These are phyloP conservation scores for Paraphaeosphaeria sporulosa DNA, from an alignment of 2,329 filamentous ascomycete species.

Conservation along the genomic window DNA sequence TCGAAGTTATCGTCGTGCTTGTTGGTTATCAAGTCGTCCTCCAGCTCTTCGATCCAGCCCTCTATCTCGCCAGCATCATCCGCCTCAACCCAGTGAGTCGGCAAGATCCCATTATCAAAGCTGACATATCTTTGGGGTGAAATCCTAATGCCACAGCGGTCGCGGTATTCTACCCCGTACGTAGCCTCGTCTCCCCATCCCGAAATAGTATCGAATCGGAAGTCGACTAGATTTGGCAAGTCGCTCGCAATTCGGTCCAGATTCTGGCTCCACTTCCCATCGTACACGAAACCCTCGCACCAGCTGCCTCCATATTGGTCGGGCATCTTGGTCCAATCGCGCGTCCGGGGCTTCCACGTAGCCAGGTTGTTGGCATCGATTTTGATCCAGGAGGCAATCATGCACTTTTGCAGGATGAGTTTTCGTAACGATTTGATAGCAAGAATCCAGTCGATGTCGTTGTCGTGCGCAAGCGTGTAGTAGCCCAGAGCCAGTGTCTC, in stretches of 20 bases:
- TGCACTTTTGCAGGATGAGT: slow-evolving; percentile 19
- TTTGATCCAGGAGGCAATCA: slow-evolving; percentile 16
- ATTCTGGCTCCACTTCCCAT: slow-evolving; percentile 3
- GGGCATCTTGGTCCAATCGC: background rate
- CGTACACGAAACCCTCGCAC: background rate
- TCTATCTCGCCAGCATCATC: slow-evolving; percentile 5
- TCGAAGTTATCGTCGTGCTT: slow-evolving; percentile 13
- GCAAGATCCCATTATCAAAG: slow-evolving; percentile 18
- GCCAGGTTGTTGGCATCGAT: slow-evolving; percentile 4
- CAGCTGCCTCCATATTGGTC: background rate
- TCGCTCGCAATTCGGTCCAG: slow-evolving; percentile 2
- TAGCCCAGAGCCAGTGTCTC: slow-evolving; percentile 18
- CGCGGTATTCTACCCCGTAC: background rate
- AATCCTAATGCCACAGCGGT: slow-evolving; percentile 6
- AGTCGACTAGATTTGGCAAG: slow-evolving; percentile 8
- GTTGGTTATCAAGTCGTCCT: slow-evolving; percentile 3
- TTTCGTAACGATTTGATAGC: slow-evolving; percentile 15
- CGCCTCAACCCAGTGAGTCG: slow-evolving; percentile 19
- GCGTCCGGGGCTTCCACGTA: slow-evolving; percentile 4
- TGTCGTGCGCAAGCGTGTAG: slow-evolving; percentile 21
- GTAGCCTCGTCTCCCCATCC: no score
- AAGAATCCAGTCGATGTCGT: slow-evolving; percentile 19
- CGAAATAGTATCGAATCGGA: slow-evolving; percentile 9
- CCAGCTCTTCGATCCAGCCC: background rate
- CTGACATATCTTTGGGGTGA: slow-evolving; percentile 14